These are phyloP conservation scores for Aurinia saxatilis DNA, from an alignment of 345 rosid species.

Conservation along the genomic window DNA sequence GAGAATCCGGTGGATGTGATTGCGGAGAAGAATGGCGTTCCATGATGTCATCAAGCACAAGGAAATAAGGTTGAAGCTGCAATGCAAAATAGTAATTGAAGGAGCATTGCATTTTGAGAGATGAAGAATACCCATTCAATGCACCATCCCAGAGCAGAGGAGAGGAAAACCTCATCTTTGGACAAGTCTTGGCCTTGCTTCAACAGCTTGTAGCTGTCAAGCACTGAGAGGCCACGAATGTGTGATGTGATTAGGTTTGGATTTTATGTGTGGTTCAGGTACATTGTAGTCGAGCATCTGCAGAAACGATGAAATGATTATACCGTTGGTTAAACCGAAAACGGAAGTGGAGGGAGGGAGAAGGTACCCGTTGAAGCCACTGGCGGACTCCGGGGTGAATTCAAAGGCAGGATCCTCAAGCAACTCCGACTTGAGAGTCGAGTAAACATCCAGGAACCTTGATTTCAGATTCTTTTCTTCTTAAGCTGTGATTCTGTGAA, in stretches of 20 bases:
- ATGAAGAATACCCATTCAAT: conserved; percentile 65
- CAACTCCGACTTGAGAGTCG: conserved; percentile 55
- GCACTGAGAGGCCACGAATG: conserved; percentile 82
- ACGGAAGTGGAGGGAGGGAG: too few species aligned
- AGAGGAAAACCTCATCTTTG: conserved; percentile 56
- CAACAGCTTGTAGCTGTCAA: conserved; percentile 66
- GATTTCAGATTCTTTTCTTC: conserved; percentile 48
- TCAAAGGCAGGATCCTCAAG: conserved; percentile 75
- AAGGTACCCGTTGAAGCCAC: conserved; percentile 61
- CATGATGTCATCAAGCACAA: conserved; percentile 84
- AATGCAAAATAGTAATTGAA: not conserved
- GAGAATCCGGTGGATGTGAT: conserved; percentile 58
- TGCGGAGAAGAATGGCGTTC: conserved; percentile 64
- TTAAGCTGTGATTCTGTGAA: conserved; percentile 44
- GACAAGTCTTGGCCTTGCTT: conserved; percentile 56
- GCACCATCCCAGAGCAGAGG: conserved; percentile 84
- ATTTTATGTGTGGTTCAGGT: too few species aligned
- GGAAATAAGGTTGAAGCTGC: conserved; percentile 77
- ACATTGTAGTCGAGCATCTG: conserved; percentile 93
- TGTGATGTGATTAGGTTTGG: conserved; percentile 5
- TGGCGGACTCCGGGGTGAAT: conserved; percentile 57
- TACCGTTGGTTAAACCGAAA: not conserved
- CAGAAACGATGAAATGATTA: too few species aligned
- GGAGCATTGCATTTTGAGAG: not conserved
- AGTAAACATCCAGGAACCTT: conserved; percentile 49